phyloP scores from a whole-genome alignment of 768 basidiomycete species.

The Hypholoma sublateritium region DNA sequence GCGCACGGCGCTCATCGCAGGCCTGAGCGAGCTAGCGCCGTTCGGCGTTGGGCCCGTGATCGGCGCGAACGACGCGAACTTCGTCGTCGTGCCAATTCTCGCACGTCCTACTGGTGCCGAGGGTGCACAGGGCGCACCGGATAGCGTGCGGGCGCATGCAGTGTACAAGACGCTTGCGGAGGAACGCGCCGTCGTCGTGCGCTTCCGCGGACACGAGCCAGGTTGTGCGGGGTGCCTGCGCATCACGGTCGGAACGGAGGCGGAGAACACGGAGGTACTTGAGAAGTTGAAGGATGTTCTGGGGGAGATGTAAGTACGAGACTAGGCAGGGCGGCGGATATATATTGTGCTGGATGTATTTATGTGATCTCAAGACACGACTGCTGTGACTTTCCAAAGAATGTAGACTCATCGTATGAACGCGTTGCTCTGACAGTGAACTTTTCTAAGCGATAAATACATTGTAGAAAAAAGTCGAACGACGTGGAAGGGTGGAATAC shows the following conservation, averaged over 20 bases:
- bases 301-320: conserved; percentile 21
- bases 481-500: too few species aligned
- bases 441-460: too few species aligned
- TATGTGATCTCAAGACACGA: too few species aligned
- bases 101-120: conserved; percentile 33
- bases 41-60: conserved; percentile 67
- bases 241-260: conserved; percentile 84
- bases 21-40: conserved; percentile 43
- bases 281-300: conserved; percentile 53
- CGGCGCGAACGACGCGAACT: conserved; percentile 89
- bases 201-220: conserved; percentile 82
- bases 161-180: conserved; percentile 87
- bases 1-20: conserved; percentile 53
- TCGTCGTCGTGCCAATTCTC: conserved; percentile 79
- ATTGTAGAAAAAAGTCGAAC: too few species aligned
- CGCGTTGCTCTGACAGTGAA: too few species aligned
- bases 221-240: conserved; percentile 88
- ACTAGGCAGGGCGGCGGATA: too few species aligned
- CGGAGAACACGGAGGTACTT: conserved; percentile 70
- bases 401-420: too few species aligned
- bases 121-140: conserved; percentile 31
- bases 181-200: conserved; percentile 81
- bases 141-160: conserved; percentile 57
- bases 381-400: too few species aligned
- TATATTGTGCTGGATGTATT: too few species aligned